Percentiles rank a stretch among this genome's conserved stretches.
Evolutionary conservation across 2,329 filamentous ascomycete genomes (phyloP).

Genomic region (Xylariaceae sp.): DNA sequence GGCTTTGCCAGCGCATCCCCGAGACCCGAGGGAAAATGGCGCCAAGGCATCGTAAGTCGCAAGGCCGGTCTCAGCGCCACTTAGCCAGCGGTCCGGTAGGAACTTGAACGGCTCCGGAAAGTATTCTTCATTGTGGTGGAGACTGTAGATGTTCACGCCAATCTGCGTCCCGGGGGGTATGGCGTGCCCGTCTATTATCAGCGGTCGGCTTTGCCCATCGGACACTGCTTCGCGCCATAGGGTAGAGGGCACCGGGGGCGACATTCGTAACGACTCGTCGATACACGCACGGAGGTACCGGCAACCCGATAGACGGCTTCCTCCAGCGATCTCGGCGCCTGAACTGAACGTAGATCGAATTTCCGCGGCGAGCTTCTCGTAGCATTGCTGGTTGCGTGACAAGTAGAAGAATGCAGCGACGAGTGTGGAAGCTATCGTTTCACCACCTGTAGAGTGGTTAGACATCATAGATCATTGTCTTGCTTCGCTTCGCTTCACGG

Average conservation of each 20-base stretch:
- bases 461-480: neutral
- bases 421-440: slow-evolving; percentile 23
- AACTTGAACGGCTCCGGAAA: no score
- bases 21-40: no score
- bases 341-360: slow-evolving; percentile 17
- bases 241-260: no score
- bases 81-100: no score
- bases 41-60: no score
- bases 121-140: no score
- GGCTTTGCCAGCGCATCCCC: no score
- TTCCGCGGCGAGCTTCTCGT: slow-evolving; percentile 16
- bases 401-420: slow-evolving; percentile 27
- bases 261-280: neutral
- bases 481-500: slow-evolving; percentile 7
- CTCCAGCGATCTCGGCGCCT: no score
- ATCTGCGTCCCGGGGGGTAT: neutral
- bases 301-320: no score
- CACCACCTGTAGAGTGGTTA: neutral
- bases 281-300: neutral
- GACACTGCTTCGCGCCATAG: no score
- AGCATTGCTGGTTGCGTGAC: slow-evolving; percentile 16
- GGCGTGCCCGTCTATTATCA: neutral
- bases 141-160: neutral
- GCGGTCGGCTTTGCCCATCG: no score
- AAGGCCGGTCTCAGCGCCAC: no score